Percentiles rank a stretch among this genome's conserved stretches.
phyloP scores from a whole-genome alignment of 1,139 yeast species.

The Magnusiomyces suaveolens region DNA sequence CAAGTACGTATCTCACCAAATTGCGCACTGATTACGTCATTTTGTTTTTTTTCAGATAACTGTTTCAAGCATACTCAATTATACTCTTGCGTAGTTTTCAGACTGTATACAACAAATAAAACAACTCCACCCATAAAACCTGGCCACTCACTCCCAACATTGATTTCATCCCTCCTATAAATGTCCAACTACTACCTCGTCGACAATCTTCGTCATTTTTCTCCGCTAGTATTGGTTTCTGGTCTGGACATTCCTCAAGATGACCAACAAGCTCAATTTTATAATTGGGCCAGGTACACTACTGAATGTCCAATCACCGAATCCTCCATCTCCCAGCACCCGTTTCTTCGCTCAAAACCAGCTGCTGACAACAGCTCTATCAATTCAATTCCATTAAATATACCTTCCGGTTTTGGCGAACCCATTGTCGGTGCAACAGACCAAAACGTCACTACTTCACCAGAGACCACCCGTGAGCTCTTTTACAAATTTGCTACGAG shows the following conservation, averaged over 20 bases:
- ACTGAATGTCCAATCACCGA: not conserved
- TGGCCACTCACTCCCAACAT: too few species aligned
- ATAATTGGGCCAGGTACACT: not conserved
- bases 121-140: too few species aligned
- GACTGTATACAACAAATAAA: too few species aligned
- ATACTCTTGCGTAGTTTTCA: too few species aligned
- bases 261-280: not conserved
- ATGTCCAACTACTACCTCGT: slow-evolving; percentile 14
- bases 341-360: not conserved
- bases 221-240: slow-evolving; percentile 24
- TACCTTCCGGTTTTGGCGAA: not conserved
- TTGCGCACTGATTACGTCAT: too few species aligned
- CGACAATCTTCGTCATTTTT: slow-evolving; percentile 21
- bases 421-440: slow-evolving; percentile 2
- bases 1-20: too few species aligned
- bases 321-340: not conserved
- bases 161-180: too few species aligned
- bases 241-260: slow-evolving; percentile 20
- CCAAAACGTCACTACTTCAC: slow-evolving; percentile 5
- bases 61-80: too few species aligned
- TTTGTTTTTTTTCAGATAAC: too few species aligned
- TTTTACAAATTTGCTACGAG: slow-evolving; percentile 12
- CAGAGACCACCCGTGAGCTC: slow-evolving; percentile 13
- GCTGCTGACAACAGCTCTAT: not conserved
- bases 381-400: not conserved